phyloP scores from a whole-genome alignment of 495 filamentous ascomycete genomes.

The Penicillium nucicola region DNA sequence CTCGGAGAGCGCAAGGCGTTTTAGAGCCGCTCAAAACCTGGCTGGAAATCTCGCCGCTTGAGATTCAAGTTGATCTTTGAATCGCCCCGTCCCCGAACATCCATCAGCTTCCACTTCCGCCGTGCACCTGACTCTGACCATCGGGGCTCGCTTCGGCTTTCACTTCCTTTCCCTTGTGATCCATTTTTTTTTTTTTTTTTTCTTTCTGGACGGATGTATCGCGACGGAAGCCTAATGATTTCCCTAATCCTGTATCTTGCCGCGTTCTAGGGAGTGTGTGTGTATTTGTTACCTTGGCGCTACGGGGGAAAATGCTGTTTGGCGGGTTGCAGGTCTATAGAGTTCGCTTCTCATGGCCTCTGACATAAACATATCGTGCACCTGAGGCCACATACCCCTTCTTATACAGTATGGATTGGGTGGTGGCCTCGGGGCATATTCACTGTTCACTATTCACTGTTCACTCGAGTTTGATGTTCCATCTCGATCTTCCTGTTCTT shows the following conservation, averaged over 20 bases:
- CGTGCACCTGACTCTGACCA: background rate
- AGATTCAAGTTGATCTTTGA: constrained; percentile 25
- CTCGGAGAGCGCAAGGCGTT: constrained; percentile 42
- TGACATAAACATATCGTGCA: constrained; percentile 26
- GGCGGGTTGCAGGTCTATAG: constrained; percentile 40
- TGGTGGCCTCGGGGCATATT: constrained; percentile 2
- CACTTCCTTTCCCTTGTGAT: constrained; percentile 11
- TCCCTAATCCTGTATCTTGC: constrained; percentile 40
- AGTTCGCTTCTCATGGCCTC: constrained; percentile 33
- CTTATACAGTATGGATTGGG: background rate
- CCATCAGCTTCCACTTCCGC: constrained; percentile 15
- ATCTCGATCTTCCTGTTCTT: constrained; percentile 7
- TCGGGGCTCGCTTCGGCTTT: constrained; percentile 9
- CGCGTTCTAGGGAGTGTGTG: constrained; percentile 36
- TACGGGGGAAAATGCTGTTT: constrained; percentile 37
- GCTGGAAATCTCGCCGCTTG: constrained; percentile 5
- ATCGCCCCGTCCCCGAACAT: constrained; percentile 13
- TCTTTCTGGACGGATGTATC: constrained; percentile 24
- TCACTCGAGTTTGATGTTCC: background rate
- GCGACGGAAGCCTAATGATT: constrained; percentile 36
- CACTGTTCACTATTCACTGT: too few relatives aligned
- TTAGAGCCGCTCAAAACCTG: constrained; percentile 16
- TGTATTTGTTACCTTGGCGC: constrained; percentile 41
- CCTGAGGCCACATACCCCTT: constrained; percentile 1
- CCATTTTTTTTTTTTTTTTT: constrained; percentile 15